These are phyloP conservation scores for Penicillium roqueforti DNA, from an alignment of 495 filamentous ascomycete species.

Conservation along the genomic window DNA sequence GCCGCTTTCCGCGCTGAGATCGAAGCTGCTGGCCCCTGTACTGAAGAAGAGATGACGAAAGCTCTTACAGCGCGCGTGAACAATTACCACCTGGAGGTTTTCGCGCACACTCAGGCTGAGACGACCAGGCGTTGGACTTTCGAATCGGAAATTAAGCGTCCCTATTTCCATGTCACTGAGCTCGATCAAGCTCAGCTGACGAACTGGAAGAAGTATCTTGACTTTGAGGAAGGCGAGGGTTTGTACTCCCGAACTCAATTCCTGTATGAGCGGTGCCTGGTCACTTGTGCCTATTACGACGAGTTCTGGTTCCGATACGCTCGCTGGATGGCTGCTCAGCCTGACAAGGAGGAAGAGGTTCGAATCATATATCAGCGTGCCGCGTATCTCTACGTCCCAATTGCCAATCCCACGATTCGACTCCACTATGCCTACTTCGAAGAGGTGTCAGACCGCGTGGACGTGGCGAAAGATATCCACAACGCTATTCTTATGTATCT, in stretches of 20 bases:
- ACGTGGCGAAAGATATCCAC: slow-evolving; percentile 79
- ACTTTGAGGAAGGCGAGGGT: slow-evolving; percentile 88
- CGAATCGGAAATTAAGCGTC: slow-evolving; percentile 90
- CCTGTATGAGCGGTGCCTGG: slow-evolving; percentile 89
- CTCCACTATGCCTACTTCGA: slow-evolving; percentile 94
- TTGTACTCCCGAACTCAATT: slow-evolving; percentile 71
- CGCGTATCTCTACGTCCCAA: slow-evolving; percentile 76
- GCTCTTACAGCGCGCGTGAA: slow-evolving; percentile 75
- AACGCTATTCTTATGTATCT: slow-evolving; percentile 65
- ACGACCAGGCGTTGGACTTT: slow-evolving; percentile 93
- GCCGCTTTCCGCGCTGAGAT: slow-evolving; percentile 67
- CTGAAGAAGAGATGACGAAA: no score
- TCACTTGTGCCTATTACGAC: slow-evolving; percentile 90
- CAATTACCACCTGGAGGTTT: slow-evolving; percentile 72
- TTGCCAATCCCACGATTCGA: slow-evolving; percentile 72
- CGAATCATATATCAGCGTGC: slow-evolving; percentile 92
- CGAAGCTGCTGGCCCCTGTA: no score
- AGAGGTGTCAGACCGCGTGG: slow-evolving; percentile 70
- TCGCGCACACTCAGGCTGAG: slow-evolving; percentile 78
- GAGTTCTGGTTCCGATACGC: slow-evolving; percentile 98
- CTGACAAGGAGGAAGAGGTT: slow-evolving; percentile 82
- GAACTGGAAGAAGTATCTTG: slow-evolving; percentile 97
- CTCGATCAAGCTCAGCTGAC: slow-evolving; percentile 77
- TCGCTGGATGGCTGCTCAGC: slow-evolving; percentile 89
- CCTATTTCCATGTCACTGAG: slow-evolving; percentile 95